Percentiles rank a stretch among this genome's conserved stretches.
These are phyloP conservation scores for Spizellomyces punctatus DNA, from an alignment of 192 early-diverging fungal genomes.

Conservation along the genomic window DNA sequence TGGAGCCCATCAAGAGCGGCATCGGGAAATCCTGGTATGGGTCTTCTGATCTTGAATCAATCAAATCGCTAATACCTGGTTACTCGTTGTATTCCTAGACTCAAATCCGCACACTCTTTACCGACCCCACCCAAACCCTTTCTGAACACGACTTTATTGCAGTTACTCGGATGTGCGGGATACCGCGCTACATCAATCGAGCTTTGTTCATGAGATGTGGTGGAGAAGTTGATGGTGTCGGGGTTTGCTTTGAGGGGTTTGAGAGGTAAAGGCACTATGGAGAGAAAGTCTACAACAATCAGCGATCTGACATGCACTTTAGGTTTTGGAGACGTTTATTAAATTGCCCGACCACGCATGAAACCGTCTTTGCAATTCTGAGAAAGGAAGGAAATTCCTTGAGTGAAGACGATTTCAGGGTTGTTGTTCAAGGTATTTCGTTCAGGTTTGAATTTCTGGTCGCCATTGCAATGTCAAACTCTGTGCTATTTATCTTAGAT, in stretches of 20 bases:
- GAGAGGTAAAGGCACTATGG: neutral
- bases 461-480: neutral
- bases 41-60: neutral
- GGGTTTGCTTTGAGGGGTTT: too few relatives aligned
- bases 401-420: conserved; percentile 67
- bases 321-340: conserved; percentile 9
- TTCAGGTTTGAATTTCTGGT: too few relatives aligned
- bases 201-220: conserved; percentile 26
- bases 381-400: conserved; percentile 29
- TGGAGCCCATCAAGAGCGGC: neutral
- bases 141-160: conserved; percentile 9
- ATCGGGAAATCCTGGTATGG: neutral
- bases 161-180: conserved; percentile 5
- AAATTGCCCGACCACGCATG: conserved; percentile 11
- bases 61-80: too few relatives aligned
- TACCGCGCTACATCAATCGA: conserved; percentile 29
- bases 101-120: too few relatives aligned
- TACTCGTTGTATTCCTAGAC: too few relatives aligned
- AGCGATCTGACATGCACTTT: neutral
- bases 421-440: conserved; percentile 58
- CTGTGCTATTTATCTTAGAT: neutral
- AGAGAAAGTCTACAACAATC: neutral
- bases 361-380: conserved; percentile 7
- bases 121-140: neutral
- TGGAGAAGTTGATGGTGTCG: neutral